A percentile compares a stretch with the other conserved stretches of the same genome.
Evolutionary conservation across 2,329 filamentous ascomycete species (phyloP).

Genomic region (Fusarium lyarnte): DNA sequence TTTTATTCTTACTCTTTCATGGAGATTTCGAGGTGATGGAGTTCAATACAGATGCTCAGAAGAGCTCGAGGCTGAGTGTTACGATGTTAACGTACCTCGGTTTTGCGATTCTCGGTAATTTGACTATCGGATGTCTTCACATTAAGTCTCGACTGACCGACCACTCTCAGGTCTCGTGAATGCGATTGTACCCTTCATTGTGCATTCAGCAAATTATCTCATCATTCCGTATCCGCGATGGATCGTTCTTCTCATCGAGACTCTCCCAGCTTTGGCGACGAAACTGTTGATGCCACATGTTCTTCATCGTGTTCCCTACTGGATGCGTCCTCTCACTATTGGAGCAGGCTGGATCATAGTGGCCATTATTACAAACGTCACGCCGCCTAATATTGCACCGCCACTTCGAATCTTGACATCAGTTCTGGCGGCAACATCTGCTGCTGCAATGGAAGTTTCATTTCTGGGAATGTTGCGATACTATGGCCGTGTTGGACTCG

Average conservation of each 20-base stretch:
- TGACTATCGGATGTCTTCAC: background rate
- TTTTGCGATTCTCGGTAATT: slow-evolving; percentile 41
- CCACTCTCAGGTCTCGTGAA: slow-evolving; percentile 44
- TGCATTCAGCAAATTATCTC: slow-evolving; percentile 49
- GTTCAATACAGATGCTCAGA: slow-evolving; percentile 1
- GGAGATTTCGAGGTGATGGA: background rate
- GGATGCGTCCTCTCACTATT: slow-evolving; percentile 41
- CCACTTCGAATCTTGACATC: slow-evolving; percentile 44
- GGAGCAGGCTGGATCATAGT: slow-evolving; percentile 44
- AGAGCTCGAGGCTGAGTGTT: background rate
- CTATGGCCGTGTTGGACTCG: slow-evolving; percentile 45
- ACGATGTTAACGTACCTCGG: slow-evolving; percentile 39
- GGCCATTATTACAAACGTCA: slow-evolving; percentile 40
- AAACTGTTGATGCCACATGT: slow-evolving; percentile 45
- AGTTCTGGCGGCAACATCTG: slow-evolving; percentile 41
- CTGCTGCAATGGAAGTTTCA: slow-evolving; percentile 47
- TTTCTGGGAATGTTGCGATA: slow-evolving; percentile 45
- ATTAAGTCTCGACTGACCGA: slow-evolving; percentile 14
- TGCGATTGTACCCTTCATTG: slow-evolving; percentile 44
- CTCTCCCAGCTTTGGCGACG: slow-evolving; percentile 43
- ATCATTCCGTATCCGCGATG: slow-evolving; percentile 48
- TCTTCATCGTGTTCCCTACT: slow-evolving; percentile 43
- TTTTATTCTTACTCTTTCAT: background rate
- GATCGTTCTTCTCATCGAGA: slow-evolving; percentile 46
- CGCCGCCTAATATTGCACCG: slow-evolving; percentile 49